These are phyloP conservation scores for Talaromyces stipitatus DNA, from an alignment of 495 filamentous ascomycete genomes.

Conservation along the genomic window DNA sequence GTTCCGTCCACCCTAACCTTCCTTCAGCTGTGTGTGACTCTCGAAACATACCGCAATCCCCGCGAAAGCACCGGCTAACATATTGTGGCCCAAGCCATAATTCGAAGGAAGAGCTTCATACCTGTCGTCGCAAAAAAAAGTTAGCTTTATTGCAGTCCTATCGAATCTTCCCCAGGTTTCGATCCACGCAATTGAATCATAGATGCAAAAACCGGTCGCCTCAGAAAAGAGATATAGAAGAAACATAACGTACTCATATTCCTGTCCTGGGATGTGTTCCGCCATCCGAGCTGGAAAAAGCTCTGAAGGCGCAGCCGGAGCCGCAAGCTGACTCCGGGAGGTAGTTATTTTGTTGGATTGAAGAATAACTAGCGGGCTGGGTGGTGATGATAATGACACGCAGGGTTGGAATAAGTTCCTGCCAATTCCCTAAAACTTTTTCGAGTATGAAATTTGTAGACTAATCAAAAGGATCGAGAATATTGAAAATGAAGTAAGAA, in stretches of 20 bases:
- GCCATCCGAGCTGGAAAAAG: conserved; percentile 33
- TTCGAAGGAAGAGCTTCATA: conserved; percentile 67
- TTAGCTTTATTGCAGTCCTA: not conserved
- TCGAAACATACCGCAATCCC: conserved; percentile 75
- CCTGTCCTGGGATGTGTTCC: conserved; percentile 30
- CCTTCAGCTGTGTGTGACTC: not conserved
- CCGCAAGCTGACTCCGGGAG: conserved; percentile 7
- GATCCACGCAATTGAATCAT: not conserved
- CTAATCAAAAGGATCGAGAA: not conserved
- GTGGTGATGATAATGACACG: not conserved
- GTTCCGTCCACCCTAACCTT: not conserved
- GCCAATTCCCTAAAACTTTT: too few species aligned
- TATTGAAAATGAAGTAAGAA: conserved; percentile 3
- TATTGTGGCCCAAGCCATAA: conserved; percentile 65
- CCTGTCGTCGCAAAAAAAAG: conserved; percentile 22
- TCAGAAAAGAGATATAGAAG: not conserved
- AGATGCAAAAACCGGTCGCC: not conserved
- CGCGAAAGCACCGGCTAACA: conserved; percentile 92
- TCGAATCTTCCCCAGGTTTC: not conserved
- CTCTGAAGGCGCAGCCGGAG: conserved; percentile 30
- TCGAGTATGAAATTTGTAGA: too few species aligned
- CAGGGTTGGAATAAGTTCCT: not conserved
- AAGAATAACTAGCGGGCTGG: not conserved
- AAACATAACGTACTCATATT: conserved; percentile 38
- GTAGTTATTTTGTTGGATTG: not conserved